Conservation (phyloP, 164 flowering plant genomes). For the Tinospora cordifolia region DNA sequence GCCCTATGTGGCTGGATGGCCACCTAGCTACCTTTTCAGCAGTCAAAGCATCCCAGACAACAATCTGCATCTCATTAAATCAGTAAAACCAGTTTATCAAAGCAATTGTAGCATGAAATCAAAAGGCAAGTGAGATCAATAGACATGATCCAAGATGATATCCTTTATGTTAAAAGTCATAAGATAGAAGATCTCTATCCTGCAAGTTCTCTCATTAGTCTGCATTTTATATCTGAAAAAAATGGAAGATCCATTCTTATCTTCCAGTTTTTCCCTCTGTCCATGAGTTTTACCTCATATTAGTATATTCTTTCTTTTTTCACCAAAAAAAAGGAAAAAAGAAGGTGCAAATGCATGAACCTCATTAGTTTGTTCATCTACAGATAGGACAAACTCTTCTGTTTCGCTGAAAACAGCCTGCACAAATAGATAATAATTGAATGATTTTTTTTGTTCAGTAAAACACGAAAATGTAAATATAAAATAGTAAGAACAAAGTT, state of each 20-base stretch:
- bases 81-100: not conserved
- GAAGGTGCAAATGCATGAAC: conserved; percentile 22
- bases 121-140: not conserved
- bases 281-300: not conserved
- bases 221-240: not conserved
- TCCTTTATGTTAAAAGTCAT: not conserved
- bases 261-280: not conserved
- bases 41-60: conserved; percentile 75
- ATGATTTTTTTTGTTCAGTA: not conserved
- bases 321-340: not conserved
- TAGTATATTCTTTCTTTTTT: not conserved
- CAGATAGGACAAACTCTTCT: conserved; percentile 69
- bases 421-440: conserved; percentile 10
- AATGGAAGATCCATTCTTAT: not conserved
- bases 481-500: not conserved
- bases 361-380: conserved; percentile 81
- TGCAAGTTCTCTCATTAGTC: not conserved
- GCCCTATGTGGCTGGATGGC: conserved; percentile 70
- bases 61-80: conserved; percentile 41
- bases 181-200: not conserved
- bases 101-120: not conserved
- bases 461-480: not conserved
- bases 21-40: conserved; percentile 65
- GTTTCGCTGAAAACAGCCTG: conserved; percentile 85
- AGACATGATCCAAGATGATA: not conserved